Conservation (phyloP, 1,284 basidiomycete genomes). For the Melampsora occidentalis region DNA sequence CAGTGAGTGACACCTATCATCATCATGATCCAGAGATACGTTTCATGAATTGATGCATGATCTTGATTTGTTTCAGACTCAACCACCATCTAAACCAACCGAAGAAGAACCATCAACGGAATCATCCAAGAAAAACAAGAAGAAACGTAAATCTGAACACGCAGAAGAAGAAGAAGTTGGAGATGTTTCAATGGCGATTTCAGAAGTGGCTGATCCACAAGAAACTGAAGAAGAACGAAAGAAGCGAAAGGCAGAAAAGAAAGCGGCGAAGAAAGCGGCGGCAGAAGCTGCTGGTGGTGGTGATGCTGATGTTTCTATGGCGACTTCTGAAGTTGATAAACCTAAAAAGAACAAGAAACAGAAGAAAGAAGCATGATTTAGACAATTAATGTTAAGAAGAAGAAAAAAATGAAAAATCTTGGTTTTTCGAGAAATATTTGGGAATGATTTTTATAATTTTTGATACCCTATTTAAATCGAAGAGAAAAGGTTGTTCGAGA, state of each 20-base stretch:
- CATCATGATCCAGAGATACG: neutral
- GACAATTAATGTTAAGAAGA: neutral
- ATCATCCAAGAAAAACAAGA: conserved; percentile 51
- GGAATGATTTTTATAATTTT: too few relatives aligned
- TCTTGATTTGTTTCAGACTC: conserved; percentile 17
- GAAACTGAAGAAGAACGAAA: conserved; percentile 51
- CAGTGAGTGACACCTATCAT: neutral
- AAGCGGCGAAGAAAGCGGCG: conserved; percentile 51
- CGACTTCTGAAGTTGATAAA: neutral
- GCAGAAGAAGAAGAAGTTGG: conserved; percentile 51
- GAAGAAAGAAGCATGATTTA: conserved; percentile 36
- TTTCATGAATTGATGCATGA: neutral
- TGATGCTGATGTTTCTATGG: neutral
- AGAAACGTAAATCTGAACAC: conserved; percentile 47
- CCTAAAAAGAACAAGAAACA: conserved; percentile 46
- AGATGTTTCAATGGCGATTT: conserved; percentile 59
- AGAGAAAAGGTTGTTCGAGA: neutral
- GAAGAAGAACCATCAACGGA: conserved; percentile 42
- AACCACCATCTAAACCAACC: conserved; percentile 5
- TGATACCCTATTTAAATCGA: neutral
- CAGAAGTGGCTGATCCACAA: conserved; percentile 48
- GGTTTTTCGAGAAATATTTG: too few relatives aligned
- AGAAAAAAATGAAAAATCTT: too few relatives aligned
- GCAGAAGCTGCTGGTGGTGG: conserved; percentile 20
- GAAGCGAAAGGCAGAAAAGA: conserved; percentile 53